phyloP scores from a whole-genome alignment of 306 rosid species.

The Prunus mongolica region DNA sequence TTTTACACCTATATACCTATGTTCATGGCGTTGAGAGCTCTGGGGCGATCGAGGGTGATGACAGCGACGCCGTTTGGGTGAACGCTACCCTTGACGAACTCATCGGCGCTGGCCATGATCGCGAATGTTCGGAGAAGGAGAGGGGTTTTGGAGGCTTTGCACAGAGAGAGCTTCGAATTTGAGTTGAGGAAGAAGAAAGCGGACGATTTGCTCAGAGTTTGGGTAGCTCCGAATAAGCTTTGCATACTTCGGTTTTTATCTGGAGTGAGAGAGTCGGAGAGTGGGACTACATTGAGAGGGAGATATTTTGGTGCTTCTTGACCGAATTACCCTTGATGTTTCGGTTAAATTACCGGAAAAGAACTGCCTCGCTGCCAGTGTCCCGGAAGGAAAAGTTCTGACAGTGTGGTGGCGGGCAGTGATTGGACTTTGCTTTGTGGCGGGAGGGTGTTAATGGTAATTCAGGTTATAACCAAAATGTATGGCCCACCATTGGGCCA shows the following conservation, averaged over 20 bases:
- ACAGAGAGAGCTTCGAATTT: constrained; percentile 16
- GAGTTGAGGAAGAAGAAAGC: not conserved
- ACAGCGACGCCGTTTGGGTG: constrained; percentile 85
- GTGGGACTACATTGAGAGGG: too few relatives aligned
- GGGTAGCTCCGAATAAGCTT: constrained; percentile 38
- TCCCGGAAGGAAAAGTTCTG: not conserved
- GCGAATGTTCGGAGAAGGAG: constrained; percentile 45
- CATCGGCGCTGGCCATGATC: constrained; percentile 65
- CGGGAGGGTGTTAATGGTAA: not conserved
- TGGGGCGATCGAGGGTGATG: constrained; percentile 93
- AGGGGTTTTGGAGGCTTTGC: constrained; percentile 21
- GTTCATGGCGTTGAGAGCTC: constrained; percentile 98
- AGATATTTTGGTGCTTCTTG: too few relatives aligned
- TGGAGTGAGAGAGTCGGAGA: not conserved
- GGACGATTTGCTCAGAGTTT: constrained; percentile 27
- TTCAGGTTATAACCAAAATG: not conserved
- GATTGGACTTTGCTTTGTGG: not conserved
- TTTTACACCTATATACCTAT: constrained; percentile 38
- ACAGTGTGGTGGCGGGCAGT: not conserved
- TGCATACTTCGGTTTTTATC: constrained; percentile 34
- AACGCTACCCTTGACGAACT: constrained; percentile 71
- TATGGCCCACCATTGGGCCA: not conserved
- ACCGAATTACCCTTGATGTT: not conserved
- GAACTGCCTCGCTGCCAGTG: not conserved
- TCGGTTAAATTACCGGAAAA: not conserved